Evolutionary conservation across 2,329 filamentous ascomycete genomes (phyloP), one percentile per base, ranked within the genome.

Genomic region (Diaporthe vexans): DNA sequence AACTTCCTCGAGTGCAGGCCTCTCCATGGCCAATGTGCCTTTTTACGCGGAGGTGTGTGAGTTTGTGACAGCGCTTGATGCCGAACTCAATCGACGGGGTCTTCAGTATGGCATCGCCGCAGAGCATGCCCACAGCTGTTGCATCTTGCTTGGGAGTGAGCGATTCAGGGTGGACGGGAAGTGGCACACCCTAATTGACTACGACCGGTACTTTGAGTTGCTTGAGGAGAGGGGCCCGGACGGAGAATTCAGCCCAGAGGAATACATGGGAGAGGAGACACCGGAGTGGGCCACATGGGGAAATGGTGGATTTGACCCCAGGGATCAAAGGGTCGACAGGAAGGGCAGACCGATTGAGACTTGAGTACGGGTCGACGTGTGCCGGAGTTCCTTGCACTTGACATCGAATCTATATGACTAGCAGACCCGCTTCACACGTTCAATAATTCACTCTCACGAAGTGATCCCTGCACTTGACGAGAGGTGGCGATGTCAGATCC

Each of bases 1-100:
- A 10, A 95, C 95, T 0, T 94, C 94, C 11, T 92, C 94, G 5
- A 93, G 92, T 71, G 95, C 95, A 0, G 96, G 96, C 0, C 87
- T 98, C 61, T 97, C 92, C n/a, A 98, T 98, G 96, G 91, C 94
- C 79, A 98, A 98, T 81, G 97, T 98, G 13, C 96, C 96, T 0
- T 98, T 98, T 81, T 98, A 98, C 85, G 93, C 94, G 82, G 96
- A 98, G 84, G 94, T 98, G 3, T 90, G 90, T 48, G 91, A 92
- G 3, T 98, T 98, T 80, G 95, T 97, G 13, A 88, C 90, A 52
- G 92, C 93, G 0, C 88, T 98, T 0, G 91, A 95, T 76, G 84
- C 85, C 46, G 92, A 93, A 75, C 86, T 98, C 17, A 85, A 87
- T 51, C 87, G 88, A 68, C 89, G 94, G 54, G 94, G 94, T 0